These are phyloP conservation scores for Ceratocystis huliohia DNA, from an alignment of 2,329 filamentous ascomycete genomes.

Conservation along the genomic window DNA sequence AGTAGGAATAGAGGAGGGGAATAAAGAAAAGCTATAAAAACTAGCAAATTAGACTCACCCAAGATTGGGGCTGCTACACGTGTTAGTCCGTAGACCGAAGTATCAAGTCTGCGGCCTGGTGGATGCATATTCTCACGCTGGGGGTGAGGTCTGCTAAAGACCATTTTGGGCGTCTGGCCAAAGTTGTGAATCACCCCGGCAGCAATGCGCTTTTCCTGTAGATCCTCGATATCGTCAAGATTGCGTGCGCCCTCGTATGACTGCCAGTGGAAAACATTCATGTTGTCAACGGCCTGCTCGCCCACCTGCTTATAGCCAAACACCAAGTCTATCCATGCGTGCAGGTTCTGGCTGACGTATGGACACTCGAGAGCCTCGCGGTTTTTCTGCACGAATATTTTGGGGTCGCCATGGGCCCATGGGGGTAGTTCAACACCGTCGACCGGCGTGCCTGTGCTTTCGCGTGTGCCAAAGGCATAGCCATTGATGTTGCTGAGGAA, in stretches of 20 bases:
- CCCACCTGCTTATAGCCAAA: constrained; percentile 92
- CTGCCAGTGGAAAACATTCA: constrained; percentile 92
- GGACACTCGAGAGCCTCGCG: constrained; percentile 91
- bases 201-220: constrained; percentile 71
- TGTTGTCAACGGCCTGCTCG: constrained; percentile 76
- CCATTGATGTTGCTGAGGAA: constrained; percentile 88
- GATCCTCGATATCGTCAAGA: constrained; percentile 79
- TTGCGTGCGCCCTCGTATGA: constrained; percentile 92
- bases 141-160: constrained; percentile 73
- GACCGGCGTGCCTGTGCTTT: constrained; percentile 66
- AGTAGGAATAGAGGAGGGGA: background rate
- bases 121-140: constrained; percentile 56
- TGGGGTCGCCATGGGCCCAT: constrained; percentile 92
- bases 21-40: background rate
- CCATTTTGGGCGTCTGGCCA: constrained; percentile 90
- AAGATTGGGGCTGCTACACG: constrained; percentile 62
- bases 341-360: constrained; percentile 77
- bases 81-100: constrained; percentile 57
- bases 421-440: constrained; percentile 81
- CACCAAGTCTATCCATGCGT: constrained; percentile 90
- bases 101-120: constrained; percentile 58
- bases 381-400: constrained; percentile 90
- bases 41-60: constrained; percentile 3
- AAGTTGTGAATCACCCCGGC: constrained; percentile 98
- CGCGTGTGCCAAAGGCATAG: constrained; percentile 83